A percentile compares a stretch with the other conserved stretches of the same genome.
phyloP scores from a whole-genome alignment of 1,284 basidiomycete species.

The Volvariella volvacea region DNA sequence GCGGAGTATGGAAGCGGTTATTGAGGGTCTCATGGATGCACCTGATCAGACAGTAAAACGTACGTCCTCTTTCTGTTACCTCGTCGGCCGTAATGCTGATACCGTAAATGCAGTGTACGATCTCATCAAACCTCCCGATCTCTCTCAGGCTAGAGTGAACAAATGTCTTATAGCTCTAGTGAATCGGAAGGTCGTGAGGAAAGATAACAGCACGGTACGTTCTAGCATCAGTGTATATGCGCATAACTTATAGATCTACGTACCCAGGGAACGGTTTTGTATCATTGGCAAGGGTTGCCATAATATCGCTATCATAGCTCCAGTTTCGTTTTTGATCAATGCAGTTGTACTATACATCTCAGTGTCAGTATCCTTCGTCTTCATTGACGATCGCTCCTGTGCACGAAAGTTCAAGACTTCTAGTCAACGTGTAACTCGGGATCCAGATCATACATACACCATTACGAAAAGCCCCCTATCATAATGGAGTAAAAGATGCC shows the following conservation, averaged over 20 bases:
- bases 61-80: slow-evolving; percentile 23
- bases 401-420: too few relatives aligned
- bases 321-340: too few relatives aligned
- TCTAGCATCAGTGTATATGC: neutral
- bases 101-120: slow-evolving; percentile 56
- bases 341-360: too few relatives aligned
- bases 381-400: too few relatives aligned
- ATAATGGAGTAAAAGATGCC: too few relatives aligned
- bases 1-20: slow-evolving; percentile 71
- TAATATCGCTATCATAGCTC: too few relatives aligned
- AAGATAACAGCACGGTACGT: slow-evolving; percentile 63
- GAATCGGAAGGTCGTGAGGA: slow-evolving; percentile 79
- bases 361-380: too few relatives aligned
- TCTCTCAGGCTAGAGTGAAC: slow-evolving; percentile 86
- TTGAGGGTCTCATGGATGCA: slow-evolving; percentile 61
- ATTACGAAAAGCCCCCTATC: too few relatives aligned
- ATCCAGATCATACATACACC: too few relatives aligned
- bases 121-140: slow-evolving; percentile 73
- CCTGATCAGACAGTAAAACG: slow-evolving; percentile 48
- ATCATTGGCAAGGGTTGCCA: slow-evolving; percentile 37
- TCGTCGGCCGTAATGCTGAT: neutral
- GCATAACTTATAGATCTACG: neutral
- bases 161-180: slow-evolving; percentile 91
- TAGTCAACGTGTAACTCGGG: too few relatives aligned
- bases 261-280: slow-evolving; percentile 39